phyloP scores from a whole-genome alignment of 345 rosid species.

The Eucalyptus cloeziana region DNA sequence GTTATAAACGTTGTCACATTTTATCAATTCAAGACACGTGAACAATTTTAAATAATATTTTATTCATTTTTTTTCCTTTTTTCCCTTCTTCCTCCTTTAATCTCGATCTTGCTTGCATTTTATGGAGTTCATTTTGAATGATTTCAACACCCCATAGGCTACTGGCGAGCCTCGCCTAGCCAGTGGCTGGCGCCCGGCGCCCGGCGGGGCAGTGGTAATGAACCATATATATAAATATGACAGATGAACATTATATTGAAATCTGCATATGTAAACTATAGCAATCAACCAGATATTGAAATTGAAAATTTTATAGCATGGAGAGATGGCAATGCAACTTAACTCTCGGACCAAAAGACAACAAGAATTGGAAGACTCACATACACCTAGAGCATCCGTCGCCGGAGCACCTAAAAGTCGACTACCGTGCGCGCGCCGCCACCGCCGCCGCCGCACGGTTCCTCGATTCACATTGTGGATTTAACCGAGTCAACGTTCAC shows the following conservation, averaged over 20 bases:
- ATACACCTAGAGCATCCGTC: not conserved
- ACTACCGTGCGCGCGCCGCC: not conserved
- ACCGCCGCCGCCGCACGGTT: not conserved
- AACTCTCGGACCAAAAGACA: not conserved
- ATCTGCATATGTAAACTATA: not conserved
- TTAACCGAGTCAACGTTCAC: not conserved
- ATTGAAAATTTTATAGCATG: not conserved
- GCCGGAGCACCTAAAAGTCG: not conserved
- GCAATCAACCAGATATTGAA: not conserved
- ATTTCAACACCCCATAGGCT: no score
- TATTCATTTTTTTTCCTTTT: no score
- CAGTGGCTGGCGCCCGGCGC: rapidly evolving
- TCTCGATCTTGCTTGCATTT: no score
- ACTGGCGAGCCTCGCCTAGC: not conserved
- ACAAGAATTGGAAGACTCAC: not conserved
- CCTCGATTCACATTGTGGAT: not conserved
- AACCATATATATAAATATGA: not conserved
- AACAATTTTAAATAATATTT: no score
- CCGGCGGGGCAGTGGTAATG: not conserved
- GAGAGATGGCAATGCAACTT: not conserved
- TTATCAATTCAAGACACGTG: rapidly evolving
- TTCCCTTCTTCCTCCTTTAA: no score
- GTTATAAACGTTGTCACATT: rapidly evolving
- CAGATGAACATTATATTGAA: not conserved
- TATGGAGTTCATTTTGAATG: no score